phyloP scores from a whole-genome alignment of 2,329 filamentous ascomycete species.

The Aureobasidium namibiae region DNA sequence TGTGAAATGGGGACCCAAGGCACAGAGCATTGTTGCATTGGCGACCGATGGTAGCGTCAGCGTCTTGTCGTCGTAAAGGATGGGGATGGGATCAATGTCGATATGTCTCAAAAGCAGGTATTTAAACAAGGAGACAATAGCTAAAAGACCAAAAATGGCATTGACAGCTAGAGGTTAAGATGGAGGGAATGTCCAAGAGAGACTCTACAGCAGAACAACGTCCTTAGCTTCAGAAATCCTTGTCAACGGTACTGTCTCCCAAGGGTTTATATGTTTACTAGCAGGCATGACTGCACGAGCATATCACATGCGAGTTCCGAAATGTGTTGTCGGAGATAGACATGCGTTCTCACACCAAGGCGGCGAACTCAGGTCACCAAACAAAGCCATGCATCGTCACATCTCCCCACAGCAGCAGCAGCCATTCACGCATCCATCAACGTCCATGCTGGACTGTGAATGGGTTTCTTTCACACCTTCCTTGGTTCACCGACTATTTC shows the following conservation, averaged over 20 bases:
- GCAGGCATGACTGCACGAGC: neutral
- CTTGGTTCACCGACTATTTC: neutral
- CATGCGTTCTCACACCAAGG: neutral
- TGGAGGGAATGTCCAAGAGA: neutral
- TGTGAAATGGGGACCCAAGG: constrained; percentile 69
- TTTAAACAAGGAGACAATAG: neutral
- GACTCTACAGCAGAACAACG: no score
- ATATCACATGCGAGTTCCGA: neutral
- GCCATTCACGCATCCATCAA: no score
- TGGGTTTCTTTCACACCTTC: constrained; percentile 4
- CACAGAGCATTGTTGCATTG: constrained; percentile 65
- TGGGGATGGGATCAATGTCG: neutral
- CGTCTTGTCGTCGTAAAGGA: constrained; percentile 47
- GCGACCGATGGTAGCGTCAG: constrained; percentile 68
- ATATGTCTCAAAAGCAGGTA: neutral
- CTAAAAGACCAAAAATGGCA: neutral
- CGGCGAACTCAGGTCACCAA: neutral
- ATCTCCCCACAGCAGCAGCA: constrained; percentile 1
- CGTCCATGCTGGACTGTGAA: neutral
- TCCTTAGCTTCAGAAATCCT: neutral
- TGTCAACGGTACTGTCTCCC: neutral
- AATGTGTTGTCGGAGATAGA: neutral
- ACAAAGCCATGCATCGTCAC: constrained; percentile 8
- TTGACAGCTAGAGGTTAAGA: neutral
- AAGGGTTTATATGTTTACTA: neutral